phyloP scores from a whole-genome alignment of 371 early-diverging fungal species.

The Saksenaea vasiformis region DNA sequence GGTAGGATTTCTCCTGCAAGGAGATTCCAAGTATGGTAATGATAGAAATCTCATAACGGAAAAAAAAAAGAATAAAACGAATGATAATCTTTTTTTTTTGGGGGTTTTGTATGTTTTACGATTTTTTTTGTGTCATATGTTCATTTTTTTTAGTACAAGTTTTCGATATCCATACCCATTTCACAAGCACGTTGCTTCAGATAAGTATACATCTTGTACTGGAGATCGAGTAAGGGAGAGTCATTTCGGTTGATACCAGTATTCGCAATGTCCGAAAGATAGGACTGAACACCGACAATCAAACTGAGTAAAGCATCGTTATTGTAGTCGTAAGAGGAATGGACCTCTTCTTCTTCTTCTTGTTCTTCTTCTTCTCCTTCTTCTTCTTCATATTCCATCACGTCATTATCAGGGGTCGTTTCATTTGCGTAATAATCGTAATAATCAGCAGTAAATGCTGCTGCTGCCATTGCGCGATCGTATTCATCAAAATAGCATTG shows the following conservation, averaged over 20 bases:
- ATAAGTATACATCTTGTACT: slow-evolving; percentile 53
- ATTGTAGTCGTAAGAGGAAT: slow-evolving; percentile 6
- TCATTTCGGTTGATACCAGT: slow-evolving; percentile 15
- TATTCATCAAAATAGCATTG: slow-evolving; percentile 32
- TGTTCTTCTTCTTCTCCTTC: slow-evolving; percentile 8
- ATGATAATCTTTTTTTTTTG: slow-evolving; percentile 6
- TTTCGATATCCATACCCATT: slow-evolving; percentile 32
- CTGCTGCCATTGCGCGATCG: slow-evolving; percentile 32
- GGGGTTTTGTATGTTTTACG: slow-evolving; percentile 2
- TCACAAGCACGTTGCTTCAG: slow-evolving; percentile 44
- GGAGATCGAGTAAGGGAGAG: slow-evolving; percentile 43
- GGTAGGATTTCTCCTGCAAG: slow-evolving; percentile 1
- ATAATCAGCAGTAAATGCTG: slow-evolving; percentile 27
- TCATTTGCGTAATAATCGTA: slow-evolving; percentile 8
- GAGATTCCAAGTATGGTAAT: background rate
- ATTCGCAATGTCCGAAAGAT: slow-evolving; percentile 31
- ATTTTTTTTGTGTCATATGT: slow-evolving; percentile 12
- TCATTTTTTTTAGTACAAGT: slow-evolving; percentile 8
- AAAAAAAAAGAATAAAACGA: background rate
- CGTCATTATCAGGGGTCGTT: background rate
- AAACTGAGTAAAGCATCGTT: slow-evolving; percentile 28
- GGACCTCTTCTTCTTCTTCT: background rate
- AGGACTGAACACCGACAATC: slow-evolving; percentile 48
- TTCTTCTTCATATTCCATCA: slow-evolving; percentile 4
- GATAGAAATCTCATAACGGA: slow-evolving; percentile 3